phyloP scores from a whole-genome alignment of 306 rosid genomes.

The Lagenaria siceraria region DNA sequence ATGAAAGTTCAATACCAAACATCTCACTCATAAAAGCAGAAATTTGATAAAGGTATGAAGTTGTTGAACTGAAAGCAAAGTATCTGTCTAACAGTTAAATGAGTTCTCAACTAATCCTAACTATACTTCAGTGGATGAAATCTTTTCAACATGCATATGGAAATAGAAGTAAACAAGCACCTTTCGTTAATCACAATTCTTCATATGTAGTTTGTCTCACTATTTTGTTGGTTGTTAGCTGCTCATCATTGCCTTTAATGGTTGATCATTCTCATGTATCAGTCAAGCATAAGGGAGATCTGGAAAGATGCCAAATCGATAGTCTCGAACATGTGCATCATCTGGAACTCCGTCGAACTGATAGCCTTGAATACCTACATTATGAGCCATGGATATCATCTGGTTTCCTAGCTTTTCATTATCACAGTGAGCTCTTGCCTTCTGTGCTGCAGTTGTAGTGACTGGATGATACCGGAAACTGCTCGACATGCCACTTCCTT shows the following conservation, averaged over 20 bases:
- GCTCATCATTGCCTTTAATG: not conserved
- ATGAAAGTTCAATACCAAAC: not conserved
- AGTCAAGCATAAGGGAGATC: not conserved
- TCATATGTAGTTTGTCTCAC: not conserved
- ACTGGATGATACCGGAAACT: conserved; percentile 2
- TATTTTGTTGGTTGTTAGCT: not conserved
- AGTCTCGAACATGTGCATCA: not conserved
- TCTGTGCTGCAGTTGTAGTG: not conserved
- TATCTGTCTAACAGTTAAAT: not conserved
- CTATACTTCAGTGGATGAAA: not conserved
- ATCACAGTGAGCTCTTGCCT: not conserved
- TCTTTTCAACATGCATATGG: not conserved
- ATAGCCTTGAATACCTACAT: conserved; percentile 4
- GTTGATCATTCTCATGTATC: not conserved
- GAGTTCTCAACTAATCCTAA: not conserved
- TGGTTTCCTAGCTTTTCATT: conserved; percentile 8
- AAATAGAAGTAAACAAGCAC: not conserved
- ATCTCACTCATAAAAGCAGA: not conserved
- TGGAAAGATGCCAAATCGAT: conserved; percentile 14
- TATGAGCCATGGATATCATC: not conserved
- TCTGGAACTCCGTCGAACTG: conserved; percentile 9
- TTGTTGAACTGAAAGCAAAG: not conserved
- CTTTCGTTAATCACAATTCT: not conserved
- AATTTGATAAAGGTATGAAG: not conserved
- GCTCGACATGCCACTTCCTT: not conserved